Percentiles rank a stretch among this genome's conserved stretches.
Evolutionary conservation across 345 rosid species (phyloP).

Genomic region (Eucalyptus erythrocorys): DNA sequence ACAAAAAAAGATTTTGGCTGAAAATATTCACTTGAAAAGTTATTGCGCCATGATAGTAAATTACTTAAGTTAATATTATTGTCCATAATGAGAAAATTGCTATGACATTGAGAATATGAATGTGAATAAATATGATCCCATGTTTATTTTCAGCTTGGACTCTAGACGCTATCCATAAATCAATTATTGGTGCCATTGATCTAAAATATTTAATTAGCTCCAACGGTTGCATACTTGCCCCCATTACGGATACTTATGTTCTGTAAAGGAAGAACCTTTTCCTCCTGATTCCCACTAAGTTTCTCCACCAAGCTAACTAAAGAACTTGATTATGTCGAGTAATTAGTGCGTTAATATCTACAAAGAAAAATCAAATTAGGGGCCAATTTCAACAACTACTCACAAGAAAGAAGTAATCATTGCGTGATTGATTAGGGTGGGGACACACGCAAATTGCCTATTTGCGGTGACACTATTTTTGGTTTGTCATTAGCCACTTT

Average conservation of each 20-base stretch:
- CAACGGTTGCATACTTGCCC: not conserved
- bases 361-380: not conserved
- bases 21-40: not conserved
- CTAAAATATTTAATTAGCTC: not conserved
- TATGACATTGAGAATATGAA: not conserved
- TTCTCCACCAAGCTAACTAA: not conserved
- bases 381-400: not conserved
- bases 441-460: not conserved
- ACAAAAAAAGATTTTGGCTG: not conserved
- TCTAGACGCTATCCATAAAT: not conserved
- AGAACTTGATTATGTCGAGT: not conserved
- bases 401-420: not conserved
- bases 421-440: not conserved
- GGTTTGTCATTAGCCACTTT: not conserved
- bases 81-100: not conserved
- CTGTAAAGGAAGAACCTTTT: not conserved
- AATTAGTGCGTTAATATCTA: not conserved
- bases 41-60: not conserved
- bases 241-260: constrained; percentile 16
- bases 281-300: constrained; percentile 17
- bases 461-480: not conserved
- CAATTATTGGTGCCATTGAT: not conserved
- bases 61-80: not conserved
- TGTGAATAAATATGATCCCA: not conserved
- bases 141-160: not conserved